These are phyloP conservation scores for Pisolithus albus DNA, from an alignment of 768 basidiomycete genomes.

Conservation along the genomic window DNA sequence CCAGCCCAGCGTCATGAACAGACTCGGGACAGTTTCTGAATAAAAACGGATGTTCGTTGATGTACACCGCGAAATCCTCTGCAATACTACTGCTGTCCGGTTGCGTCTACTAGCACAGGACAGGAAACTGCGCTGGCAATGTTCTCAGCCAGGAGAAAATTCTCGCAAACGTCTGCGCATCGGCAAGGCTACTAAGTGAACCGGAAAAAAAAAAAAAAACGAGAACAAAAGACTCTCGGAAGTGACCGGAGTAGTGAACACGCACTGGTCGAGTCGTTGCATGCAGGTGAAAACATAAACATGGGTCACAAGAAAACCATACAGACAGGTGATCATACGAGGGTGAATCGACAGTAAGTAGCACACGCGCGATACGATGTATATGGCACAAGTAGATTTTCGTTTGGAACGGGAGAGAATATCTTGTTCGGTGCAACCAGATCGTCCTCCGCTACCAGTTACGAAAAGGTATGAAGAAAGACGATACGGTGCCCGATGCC, in stretches of 20 bases:
- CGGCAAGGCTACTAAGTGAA: conserved; percentile 20
- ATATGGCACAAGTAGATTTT: conserved; percentile 1
- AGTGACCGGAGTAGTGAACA: not conserved
- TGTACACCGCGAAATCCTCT: no score
- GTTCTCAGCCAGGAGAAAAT: conserved; percentile 23
- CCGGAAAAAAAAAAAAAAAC: not conserved
- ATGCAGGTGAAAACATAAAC: not conserved
- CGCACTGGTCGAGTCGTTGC: not conserved
- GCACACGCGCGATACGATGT: not conserved
- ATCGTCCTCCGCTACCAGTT: not conserved
- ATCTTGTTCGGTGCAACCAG: conserved; percentile 4
- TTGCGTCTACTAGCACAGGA: not conserved
- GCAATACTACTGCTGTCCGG: not conserved
- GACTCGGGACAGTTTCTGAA: not conserved
- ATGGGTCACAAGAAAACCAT: conserved; percentile 1
- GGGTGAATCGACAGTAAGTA: not conserved
- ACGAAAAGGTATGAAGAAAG: not conserved
- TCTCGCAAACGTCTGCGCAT: conserved; percentile 16
- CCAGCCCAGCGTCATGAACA: conserved; percentile 33
- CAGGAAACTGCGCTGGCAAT: not conserved
- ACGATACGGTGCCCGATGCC: conserved; percentile 4
- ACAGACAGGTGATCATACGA: not conserved
- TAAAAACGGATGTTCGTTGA: no score
- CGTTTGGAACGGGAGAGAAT: not conserved
- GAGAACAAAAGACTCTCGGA: no score